These are phyloP conservation scores for Stachybotrys echinatus DNA, from an alignment of 2,329 filamentous ascomycete species.

Conservation along the genomic window DNA sequence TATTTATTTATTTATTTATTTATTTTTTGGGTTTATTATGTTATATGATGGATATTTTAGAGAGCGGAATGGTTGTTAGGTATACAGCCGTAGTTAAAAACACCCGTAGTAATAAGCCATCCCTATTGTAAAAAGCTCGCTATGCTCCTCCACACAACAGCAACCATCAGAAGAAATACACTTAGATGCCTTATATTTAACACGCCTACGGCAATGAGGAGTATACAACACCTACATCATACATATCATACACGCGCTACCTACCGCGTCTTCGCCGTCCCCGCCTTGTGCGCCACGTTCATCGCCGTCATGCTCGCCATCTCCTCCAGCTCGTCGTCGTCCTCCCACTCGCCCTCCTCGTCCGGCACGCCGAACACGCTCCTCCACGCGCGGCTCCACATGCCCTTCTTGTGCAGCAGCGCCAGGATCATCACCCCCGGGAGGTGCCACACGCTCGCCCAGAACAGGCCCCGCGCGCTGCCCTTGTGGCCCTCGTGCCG, in stretches of 20 bases:
- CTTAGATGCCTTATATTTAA: no score
- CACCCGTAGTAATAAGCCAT: no score
- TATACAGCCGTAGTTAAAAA: no score
- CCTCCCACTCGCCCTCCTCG: slow-evolving; percentile 50
- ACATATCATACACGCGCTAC: slow-evolving; percentile 14
- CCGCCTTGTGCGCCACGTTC: slow-evolving; percentile 12
- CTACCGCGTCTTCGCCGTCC: slow-evolving; percentile 9
- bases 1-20: no score
- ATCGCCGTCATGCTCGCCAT: slow-evolving; percentile 29
- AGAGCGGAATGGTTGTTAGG: no score
- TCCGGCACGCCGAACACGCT: slow-evolving; percentile 53
- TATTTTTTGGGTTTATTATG: neutral
- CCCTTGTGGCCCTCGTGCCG: slow-evolving; percentile 70
- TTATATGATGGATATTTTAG: no score
- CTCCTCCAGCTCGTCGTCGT: slow-evolving; percentile 49
- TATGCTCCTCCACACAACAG: no score
- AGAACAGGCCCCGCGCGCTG: slow-evolving; percentile 80
- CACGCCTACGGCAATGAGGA: no score
- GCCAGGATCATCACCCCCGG: slow-evolving; percentile 86
- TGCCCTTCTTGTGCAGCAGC: slow-evolving; percentile 87
- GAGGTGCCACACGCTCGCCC: slow-evolving; percentile 96
- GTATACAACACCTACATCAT: slow-evolving; percentile 8
- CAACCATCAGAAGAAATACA: no score
- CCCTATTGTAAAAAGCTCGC: no score
- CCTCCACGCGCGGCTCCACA: slow-evolving; percentile 79